Evolutionary conservation across 768 basidiomycete species (phyloP).

Genomic region (Psilocybe subaeruginosa): DNA sequence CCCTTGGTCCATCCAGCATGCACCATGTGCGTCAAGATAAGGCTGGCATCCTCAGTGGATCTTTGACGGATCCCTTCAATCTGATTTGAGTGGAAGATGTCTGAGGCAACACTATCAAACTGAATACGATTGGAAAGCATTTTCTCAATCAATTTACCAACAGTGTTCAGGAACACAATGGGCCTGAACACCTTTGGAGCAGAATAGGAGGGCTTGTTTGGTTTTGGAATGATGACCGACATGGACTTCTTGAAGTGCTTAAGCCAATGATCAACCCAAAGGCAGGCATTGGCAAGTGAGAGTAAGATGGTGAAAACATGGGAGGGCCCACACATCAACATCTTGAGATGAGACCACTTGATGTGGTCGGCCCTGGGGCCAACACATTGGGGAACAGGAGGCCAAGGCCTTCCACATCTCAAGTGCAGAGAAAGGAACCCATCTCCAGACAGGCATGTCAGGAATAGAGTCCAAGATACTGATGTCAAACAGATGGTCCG

Average conservation of each 20-base stretch:
- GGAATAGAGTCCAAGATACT: not conserved
- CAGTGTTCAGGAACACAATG: too few species aligned
- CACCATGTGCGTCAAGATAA: constrained; percentile 21
- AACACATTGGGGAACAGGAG: not conserved
- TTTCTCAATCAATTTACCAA: too few species aligned
- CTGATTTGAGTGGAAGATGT: too few species aligned
- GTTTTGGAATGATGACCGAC: constrained; percentile 19
- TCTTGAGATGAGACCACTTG: not conserved
- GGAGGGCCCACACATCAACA: not conserved
- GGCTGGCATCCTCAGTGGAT: constrained; percentile 21
- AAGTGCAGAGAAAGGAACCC: not conserved
- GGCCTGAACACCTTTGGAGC: constrained; percentile 12
- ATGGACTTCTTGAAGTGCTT: constrained; percentile 14
- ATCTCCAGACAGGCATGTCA: not conserved
- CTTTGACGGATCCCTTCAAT: too few species aligned
- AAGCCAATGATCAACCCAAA: constrained; percentile 4
- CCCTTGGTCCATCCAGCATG: constrained; percentile 20
- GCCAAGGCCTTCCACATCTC: not conserved
- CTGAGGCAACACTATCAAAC: too few species aligned
- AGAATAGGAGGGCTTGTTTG: constrained; percentile 12
- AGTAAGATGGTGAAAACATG: not conserved
- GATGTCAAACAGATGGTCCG: not conserved
- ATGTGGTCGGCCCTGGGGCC: not conserved
- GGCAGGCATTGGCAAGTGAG: constrained; percentile 2
- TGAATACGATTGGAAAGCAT: too few species aligned